Evolutionary conservation across 2,329 filamentous ascomycete genomes (phyloP).

Genomic region (Colletotrichum horii): DNA sequence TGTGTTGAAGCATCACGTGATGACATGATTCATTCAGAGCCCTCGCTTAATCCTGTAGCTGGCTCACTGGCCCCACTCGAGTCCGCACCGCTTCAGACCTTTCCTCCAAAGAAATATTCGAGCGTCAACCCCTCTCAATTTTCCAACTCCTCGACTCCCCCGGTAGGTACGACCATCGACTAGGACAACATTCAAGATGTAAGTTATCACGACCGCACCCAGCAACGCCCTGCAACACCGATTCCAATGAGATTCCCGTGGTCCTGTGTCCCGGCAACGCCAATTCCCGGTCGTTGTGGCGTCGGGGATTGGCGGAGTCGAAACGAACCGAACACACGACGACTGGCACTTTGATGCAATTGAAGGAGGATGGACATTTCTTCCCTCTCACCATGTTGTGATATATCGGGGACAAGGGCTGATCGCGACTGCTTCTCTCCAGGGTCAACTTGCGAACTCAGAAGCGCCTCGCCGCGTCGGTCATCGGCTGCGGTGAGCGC

Average conservation of each 20-base stretch:
- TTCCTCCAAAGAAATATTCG: slow-evolving; percentile 35
- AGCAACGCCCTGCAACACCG: neutral
- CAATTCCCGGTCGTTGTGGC: neutral
- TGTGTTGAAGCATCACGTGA: slow-evolving; percentile 28
- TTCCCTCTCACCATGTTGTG: neutral
- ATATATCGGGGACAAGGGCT: neutral
- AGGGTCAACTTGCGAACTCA: slow-evolving; percentile 99
- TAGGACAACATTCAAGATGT: slow-evolving; percentile 44
- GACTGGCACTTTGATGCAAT: neutral
- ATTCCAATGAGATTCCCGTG: slow-evolving; percentile 8
- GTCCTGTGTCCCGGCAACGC: neutral
- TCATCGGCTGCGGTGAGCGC: slow-evolving; percentile 98
- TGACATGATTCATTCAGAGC: slow-evolving; percentile 30
- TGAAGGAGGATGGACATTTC: neutral
- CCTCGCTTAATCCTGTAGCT: slow-evolving; percentile 42
- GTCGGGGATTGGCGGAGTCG: neutral
- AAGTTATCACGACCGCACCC: slow-evolving; percentile 30
- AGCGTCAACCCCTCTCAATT: slow-evolving; percentile 42
- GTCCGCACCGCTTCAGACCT: neutral
- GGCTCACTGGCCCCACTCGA: slow-evolving; percentile 40
- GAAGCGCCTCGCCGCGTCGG: slow-evolving; percentile 99
- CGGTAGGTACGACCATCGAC: slow-evolving; percentile 39
- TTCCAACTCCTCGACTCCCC: slow-evolving; percentile 33
- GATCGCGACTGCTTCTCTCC: slow-evolving; percentile 27
- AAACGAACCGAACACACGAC: neutral